Percentiles rank a stretch among this genome's conserved stretches.
Evolutionary conservation across 106 monocot species (phyloP).

Genomic region (Dendrobium huoshanense): DNA sequence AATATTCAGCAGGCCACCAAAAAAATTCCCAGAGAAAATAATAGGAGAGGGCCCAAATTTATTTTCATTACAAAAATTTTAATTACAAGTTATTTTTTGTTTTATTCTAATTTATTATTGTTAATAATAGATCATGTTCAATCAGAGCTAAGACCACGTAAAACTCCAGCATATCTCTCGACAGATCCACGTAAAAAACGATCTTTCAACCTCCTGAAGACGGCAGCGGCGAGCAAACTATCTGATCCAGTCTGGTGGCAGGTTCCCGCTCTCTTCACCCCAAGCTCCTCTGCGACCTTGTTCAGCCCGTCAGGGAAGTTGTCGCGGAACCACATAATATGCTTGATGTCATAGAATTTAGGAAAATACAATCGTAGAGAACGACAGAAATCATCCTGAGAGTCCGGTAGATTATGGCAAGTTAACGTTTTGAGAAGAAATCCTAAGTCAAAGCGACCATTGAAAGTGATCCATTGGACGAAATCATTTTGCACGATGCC

Average conservation of each 20-base stretch:
- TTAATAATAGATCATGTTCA: background rate
- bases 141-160: slow-evolving; percentile 18
- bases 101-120: too few relatives aligned
- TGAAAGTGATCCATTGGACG: slow-evolving; percentile 15
- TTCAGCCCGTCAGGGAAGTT: slow-evolving; percentile 10
- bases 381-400: too few relatives aligned
- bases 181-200: slow-evolving; percentile 19
- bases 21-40: too few relatives aligned
- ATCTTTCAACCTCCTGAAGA: slow-evolving; percentile 24
- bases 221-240: slow-evolving; percentile 18
- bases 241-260: slow-evolving; percentile 27
- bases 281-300: slow-evolving; percentile 28
- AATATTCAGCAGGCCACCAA: too few relatives aligned
- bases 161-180: slow-evolving; percentile 15
- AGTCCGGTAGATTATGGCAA: background rate
- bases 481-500: too few relatives aligned
- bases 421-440: slow-evolving; percentile 38
- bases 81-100: too few relatives aligned
- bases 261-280: slow-evolving; percentile 19
- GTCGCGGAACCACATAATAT: too few relatives aligned
- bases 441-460: slow-evolving; percentile 40
- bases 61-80: too few relatives aligned
- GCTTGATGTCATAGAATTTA: too few relatives aligned
- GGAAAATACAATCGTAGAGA: too few relatives aligned
- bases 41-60: too few relatives aligned